Evolutionary conservation across 805 yeast genomes (phyloP).

Genomic region (Nakazawaea ishiwadae): DNA sequence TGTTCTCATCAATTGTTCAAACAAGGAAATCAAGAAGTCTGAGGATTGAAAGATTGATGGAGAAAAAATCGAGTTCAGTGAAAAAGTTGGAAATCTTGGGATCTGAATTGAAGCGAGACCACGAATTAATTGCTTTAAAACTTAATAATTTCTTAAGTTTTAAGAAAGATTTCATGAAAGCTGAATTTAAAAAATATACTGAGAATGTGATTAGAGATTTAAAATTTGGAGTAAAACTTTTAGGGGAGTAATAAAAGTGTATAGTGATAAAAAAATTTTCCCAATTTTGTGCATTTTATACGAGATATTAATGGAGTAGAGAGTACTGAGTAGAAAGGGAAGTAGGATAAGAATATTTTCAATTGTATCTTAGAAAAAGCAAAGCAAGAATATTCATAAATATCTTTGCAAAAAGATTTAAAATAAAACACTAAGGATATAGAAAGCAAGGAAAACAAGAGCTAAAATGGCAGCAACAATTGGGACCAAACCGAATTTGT

Average conservation of each 20-base stretch:
- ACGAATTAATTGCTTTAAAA: slow-evolving; percentile 61
- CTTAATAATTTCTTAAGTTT: slow-evolving; percentile 53
- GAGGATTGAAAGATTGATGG: slow-evolving; percentile 6
- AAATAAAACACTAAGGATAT: neutral
- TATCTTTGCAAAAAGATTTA: no score
- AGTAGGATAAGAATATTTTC: no score
- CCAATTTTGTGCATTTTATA: no score
- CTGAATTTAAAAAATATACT: slow-evolving; percentile 31
- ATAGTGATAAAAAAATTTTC: no score
- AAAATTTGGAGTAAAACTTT: slow-evolving; percentile 16
- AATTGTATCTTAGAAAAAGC: no score
- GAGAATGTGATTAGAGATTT: slow-evolving; percentile 23
- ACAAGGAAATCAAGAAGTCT: slow-evolving; percentile 9
- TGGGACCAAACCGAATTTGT: slow-evolving; percentile 35
- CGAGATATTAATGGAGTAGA: no score
- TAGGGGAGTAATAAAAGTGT: no score
- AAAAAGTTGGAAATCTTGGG: slow-evolving; percentile 36
- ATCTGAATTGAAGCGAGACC: slow-evolving; percentile 37
- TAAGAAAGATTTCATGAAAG: slow-evolving; percentile 35
- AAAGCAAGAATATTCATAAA: no score
- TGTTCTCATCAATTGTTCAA: slow-evolving; percentile 11
- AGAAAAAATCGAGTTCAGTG: slow-evolving; percentile 22
- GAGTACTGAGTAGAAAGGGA: no score
- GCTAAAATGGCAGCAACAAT: slow-evolving; percentile 4
- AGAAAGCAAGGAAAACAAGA: neutral